Evolutionary conservation across 106 monocot genomes (phyloP), one percentile per base, ranked within the genome.

Genomic region (Dendrobium nobile): DNA sequence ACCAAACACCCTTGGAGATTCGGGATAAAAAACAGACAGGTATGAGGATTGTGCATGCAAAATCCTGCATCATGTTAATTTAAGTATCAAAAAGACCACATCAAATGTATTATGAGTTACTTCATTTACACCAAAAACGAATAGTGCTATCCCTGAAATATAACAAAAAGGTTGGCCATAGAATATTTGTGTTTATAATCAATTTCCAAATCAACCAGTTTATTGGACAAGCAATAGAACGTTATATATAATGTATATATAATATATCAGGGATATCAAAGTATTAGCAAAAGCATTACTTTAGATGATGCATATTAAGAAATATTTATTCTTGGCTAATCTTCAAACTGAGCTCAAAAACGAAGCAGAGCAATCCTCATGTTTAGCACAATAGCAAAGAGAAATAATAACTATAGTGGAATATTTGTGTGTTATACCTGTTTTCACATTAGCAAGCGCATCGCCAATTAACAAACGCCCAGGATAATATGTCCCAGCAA

Each of bases 1-100:
- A 96, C 93, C 96, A 96, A 81, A 93, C 96, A 96, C n/a, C 78
- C 96, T 87, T 24, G 96, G 96, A 33, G 96, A 96, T 82, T 96
- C 96, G 94, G 96, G 72, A 96, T 96, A 73, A 96, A 96, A 82
- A 96, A 96, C 15, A 96, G 73, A 51, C 93, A 77, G 96, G 96
- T 79, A 96, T 92, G 54, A 96, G 82, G 68, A 93, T 81, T 55
- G 87, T 90, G 79, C 96, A 96, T 26, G 96, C 79, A 96, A 47
- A 47, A 87, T 84, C 96, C 96, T 96, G 78, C 47, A 90, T 28
- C 9, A 61, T 61, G 61, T 61, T 61, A 61, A 24, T 61, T 61
- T n/a, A 0, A 61, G 8, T 22, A 61, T 24, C 61, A 61, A 22
- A 7, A 61, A 8, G 22, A 61, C 24, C 20, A 61, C n/a, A 22